Base-by-base conservation (phyloP, 176 grass and related monocot genomes). In the Triticum urartu region DNA sequence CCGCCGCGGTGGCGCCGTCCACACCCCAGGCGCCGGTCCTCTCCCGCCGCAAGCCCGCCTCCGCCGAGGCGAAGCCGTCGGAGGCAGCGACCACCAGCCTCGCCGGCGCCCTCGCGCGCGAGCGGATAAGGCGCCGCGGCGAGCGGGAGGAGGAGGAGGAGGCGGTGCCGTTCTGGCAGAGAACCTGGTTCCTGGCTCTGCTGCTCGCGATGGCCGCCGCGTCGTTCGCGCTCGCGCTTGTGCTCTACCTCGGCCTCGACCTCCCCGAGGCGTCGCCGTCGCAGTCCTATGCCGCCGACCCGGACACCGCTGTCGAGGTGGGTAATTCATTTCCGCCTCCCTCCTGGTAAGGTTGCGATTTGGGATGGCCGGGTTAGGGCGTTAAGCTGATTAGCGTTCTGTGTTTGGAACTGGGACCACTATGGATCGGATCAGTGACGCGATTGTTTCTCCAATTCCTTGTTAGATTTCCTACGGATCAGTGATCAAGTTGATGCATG, bases 191-290 rank as follows among this genome's bases (percentile, higher is more conserved):
- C 86, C 85, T 98, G 39, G 79, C 63, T 25, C 84, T 92, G 83
- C 90, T 95, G 69, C 48, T 94, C 65, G 61, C 62, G 77, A 94
- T 98, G 93, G 90, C 90, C 2, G 71, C 88, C 61, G 84, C 86
- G 36, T 95, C 93, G 47, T 92, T 95, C 64, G 90, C 96, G 87
- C 60, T 98, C 36, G 87, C 95, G 21, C 3, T 93, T 40, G 84
- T 95, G 45, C 91, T 97, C 58, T 97, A 88, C 86, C 87, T 97
- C 56, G 85, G 92, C 69, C 85, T 95, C 22, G 95, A 93, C 58
- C 72, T 97, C 56, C 82, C 92, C 39, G 85, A 93, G 78, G 91
- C 84, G n/a, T 91, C 92, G 42, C 83, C 89, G 45, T 70, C 85
- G 30, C 79, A 89, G 4, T 89, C 84, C 70, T 68, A 86, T 72